phyloP scores from a whole-genome alignment of 2,329 filamentous ascomycete species.

The Xylariaceae sp. region DNA sequence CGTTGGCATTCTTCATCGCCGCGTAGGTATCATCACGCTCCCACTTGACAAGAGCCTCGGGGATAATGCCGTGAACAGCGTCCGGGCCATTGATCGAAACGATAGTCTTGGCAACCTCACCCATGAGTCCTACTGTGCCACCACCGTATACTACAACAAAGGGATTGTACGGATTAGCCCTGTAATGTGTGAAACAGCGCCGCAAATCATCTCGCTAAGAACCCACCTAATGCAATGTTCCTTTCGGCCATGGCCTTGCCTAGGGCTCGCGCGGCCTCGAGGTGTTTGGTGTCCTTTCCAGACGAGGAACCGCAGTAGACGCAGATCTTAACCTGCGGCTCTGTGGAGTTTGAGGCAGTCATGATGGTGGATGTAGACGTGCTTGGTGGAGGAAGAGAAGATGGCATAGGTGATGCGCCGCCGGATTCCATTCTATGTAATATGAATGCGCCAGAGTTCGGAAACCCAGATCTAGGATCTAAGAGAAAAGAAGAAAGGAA shows the following conservation, averaged over 20 bases:
- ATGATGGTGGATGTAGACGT: constrained; percentile 29
- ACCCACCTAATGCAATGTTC: constrained; percentile 67
- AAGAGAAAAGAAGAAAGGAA: background rate
- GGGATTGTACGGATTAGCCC: constrained; percentile 8
- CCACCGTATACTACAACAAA: constrained; percentile 72
- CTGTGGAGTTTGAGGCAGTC: constrained; percentile 30
- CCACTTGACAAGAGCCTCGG: constrained; percentile 72
- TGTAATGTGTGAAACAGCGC: background rate
- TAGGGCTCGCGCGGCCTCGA: constrained; percentile 72
- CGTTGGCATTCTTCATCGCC: constrained; percentile 39
- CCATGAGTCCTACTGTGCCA: constrained; percentile 93
- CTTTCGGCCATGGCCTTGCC: constrained; percentile 68
- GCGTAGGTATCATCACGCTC: constrained; percentile 62
- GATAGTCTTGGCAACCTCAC: constrained; percentile 81
- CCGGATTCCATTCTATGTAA: constrained; percentile 37
- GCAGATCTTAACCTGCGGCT: constrained; percentile 63
- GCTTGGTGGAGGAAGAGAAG: constrained; percentile 29
- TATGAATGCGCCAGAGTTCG: background rate
- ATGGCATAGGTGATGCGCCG: constrained; percentile 35
- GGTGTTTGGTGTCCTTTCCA: constrained; percentile 67
- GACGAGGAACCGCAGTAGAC: constrained; percentile 87
- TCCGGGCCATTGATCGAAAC: constrained; percentile 75
- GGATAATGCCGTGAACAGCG: constrained; percentile 90
- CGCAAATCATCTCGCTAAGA: background rate
- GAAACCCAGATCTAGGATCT: background rate